A percentile compares a stretch with the other conserved stretches of the same genome.
These are phyloP conservation scores for Trichosanthes truncata DNA, from an alignment of 306 rosid genomes.

Conservation along the genomic window DNA sequence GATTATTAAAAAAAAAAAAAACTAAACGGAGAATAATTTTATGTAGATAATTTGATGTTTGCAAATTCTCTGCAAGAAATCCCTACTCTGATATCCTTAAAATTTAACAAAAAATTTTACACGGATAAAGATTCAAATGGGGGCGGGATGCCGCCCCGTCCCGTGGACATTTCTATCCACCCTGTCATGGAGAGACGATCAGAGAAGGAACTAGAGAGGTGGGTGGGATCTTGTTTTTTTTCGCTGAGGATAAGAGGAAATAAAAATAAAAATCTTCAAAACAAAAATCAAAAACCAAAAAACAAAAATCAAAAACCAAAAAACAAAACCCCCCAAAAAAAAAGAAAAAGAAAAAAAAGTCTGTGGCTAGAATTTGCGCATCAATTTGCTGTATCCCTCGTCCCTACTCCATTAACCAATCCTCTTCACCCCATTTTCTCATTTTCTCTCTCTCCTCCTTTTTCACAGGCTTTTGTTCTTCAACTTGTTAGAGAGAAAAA, in stretches of 20 bases:
- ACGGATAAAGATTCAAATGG: too few species aligned
- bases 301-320: neutral
- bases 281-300: neutral
- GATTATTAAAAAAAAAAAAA: too few species aligned
- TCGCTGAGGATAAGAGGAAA: conserved; percentile 21
- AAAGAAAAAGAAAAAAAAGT: conserved; percentile 18
- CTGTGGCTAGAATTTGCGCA: conserved; percentile 57
- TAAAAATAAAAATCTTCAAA: neutral
- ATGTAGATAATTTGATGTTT: too few species aligned
- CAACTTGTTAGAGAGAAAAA: conserved; percentile 32
- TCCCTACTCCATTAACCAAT: conserved; percentile 31
- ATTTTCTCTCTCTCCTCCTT: conserved; percentile 20
- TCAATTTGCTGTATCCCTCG: conserved; percentile 45
- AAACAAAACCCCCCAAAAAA: neutral
- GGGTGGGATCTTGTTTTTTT: conserved; percentile 38
- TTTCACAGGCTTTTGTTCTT: conserved; percentile 18
- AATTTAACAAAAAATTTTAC: too few species aligned
- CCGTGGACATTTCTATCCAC: too few species aligned
- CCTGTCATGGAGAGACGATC: conserved; percentile 26
- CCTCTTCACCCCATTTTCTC: conserved; percentile 20
- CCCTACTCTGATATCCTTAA: too few species aligned
- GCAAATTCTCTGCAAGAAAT: too few species aligned
- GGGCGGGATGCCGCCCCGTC: too few species aligned
- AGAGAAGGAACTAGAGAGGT: conserved; percentile 31
- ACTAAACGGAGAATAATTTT: too few species aligned